A percentile compares a stretch with the other conserved stretches of the same genome.
These are phyloP conservation scores for Polysphondylium violaceum DNA, from an alignment of 78 protist species.

Conservation along the genomic window DNA sequence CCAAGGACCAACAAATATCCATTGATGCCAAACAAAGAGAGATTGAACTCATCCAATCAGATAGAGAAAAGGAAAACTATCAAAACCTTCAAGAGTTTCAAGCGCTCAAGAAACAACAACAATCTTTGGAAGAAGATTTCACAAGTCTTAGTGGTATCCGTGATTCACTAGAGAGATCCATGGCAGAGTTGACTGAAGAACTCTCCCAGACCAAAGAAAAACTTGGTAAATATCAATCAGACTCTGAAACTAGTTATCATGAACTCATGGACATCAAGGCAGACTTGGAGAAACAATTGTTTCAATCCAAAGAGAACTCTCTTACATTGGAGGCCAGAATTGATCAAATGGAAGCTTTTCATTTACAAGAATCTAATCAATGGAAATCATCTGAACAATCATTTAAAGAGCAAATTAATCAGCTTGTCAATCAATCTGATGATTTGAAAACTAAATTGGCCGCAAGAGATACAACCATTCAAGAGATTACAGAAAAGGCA, in stretches of 20 bases:
- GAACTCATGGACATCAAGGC: background rate
- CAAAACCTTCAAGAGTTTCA: background rate
- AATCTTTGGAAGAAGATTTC: constrained; percentile 28
- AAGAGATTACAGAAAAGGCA: background rate
- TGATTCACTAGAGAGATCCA: constrained; percentile 20
- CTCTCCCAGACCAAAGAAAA: background rate
- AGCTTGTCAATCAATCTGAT: background rate
- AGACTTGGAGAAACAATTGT: background rate
- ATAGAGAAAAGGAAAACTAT: constrained; percentile 1
- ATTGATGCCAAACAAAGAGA: constrained; percentile 20
- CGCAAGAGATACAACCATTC: background rate
- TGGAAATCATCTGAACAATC: background rate
- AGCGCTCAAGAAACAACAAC: background rate
- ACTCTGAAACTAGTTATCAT: background rate
- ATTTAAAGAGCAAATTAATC: background rate
- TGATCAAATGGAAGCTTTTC: background rate
- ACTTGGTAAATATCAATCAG: background rate
- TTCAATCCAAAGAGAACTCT: background rate
- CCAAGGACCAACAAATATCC: background rate
- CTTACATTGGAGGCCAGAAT: background rate
- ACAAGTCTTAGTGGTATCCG: constrained; percentile 1
- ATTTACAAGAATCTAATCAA: background rate
- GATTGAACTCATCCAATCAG: background rate
- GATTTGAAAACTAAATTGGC: constrained; percentile 5
- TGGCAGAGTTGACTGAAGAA: constrained; percentile 16